Evolutionary conservation across 805 yeast species (phyloP).

Genomic region (Lipomyces starkeyi): DNA sequence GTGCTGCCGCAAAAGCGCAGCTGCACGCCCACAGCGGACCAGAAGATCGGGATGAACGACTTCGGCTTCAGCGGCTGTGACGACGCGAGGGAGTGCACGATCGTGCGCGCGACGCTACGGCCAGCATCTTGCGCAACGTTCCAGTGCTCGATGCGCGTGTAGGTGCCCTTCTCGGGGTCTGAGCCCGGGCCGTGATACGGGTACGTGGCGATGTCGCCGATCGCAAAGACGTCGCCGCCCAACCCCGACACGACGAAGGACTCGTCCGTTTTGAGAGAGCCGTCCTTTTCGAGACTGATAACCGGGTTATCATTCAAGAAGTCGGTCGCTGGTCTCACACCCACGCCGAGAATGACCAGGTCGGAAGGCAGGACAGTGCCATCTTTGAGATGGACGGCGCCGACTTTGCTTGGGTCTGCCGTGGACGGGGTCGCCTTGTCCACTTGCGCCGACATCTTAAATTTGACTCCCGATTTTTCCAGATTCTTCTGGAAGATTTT

Average conservation of each 20-base stretch:
- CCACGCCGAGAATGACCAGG: slow-evolving; percentile 20
- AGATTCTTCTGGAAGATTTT: slow-evolving; percentile 9
- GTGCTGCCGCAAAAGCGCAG: slow-evolving; percentile 22
- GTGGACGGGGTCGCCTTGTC: slow-evolving; percentile 8
- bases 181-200: slow-evolving; percentile 17
- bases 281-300: slow-evolving; percentile 16
- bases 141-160: slow-evolving; percentile 25
- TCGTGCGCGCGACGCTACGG: slow-evolving; percentile 12
- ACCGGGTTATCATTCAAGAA: slow-evolving; percentile 5
- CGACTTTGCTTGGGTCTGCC: slow-evolving; percentile 5
- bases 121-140: slow-evolving; percentile 16
- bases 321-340: slow-evolving; percentile 18
- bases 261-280: slow-evolving; percentile 18
- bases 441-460: slow-evolving; percentile 11
- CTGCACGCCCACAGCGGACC: slow-evolving; percentile 26
- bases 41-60: slow-evolving; percentile 19
- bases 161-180: not conserved
- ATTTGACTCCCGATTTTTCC: slow-evolving; percentile 13
- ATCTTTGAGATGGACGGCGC: slow-evolving; percentile 18
- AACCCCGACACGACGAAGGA: slow-evolving; percentile 15
- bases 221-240: slow-evolving; percentile 22
- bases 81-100: slow-evolving; percentile 1
- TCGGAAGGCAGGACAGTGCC: slow-evolving; percentile 17
- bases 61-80: slow-evolving; percentile 11
- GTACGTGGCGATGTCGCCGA: slow-evolving; percentile 23